These are phyloP conservation scores for Kluyveromyces starmeri DNA, from an alignment of 805 yeast species.

Conservation along the genomic window DNA sequence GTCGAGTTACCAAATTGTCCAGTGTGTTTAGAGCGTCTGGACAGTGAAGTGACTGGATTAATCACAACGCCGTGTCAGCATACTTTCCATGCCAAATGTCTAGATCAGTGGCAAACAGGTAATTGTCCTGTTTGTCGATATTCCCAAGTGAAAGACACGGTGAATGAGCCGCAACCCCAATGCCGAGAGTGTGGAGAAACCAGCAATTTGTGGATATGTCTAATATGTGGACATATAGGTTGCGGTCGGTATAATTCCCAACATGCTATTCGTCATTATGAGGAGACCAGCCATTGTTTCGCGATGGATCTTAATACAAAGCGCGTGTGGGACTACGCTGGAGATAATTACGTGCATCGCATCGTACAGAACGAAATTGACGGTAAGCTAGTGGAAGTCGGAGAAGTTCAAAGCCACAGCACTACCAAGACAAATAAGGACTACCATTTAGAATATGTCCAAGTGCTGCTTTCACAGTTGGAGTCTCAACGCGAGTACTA, in stretches of 20 bases:
- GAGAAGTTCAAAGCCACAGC: slow-evolving; percentile 21
- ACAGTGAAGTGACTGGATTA: slow-evolving; percentile 67
- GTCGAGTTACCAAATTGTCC: slow-evolving; percentile 86
- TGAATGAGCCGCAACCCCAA: slow-evolving; percentile 4
- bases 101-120: slow-evolving; percentile 83
- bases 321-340: slow-evolving; percentile 91
- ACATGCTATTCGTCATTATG: slow-evolving; percentile 79
- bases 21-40: slow-evolving; percentile 85
- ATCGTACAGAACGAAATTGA: slow-evolving; percentile 76
- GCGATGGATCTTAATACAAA: slow-evolving; percentile 82
- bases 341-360: slow-evolving; percentile 84
- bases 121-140: slow-evolving; percentile 88
- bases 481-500: slow-evolving; percentile 82
- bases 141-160: slow-evolving; percentile 36
- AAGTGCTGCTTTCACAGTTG: slow-evolving; percentile 65
- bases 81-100: slow-evolving; percentile 83
- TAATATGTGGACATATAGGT: slow-evolving; percentile 86
- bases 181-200: slow-evolving; percentile 53
- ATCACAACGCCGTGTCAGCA: slow-evolving; percentile 89
- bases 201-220: slow-evolving; percentile 76
- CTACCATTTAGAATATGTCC: slow-evolving; percentile 72
- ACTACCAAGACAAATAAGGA: slow-evolving; percentile 38
- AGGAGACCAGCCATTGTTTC: slow-evolving; percentile 73
- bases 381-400: slow-evolving; percentile 81
- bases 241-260: slow-evolving; percentile 82